phyloP scores from a whole-genome alignment of 2,329 filamentous ascomycete genomes.

The Scytalidium lignicola region DNA sequence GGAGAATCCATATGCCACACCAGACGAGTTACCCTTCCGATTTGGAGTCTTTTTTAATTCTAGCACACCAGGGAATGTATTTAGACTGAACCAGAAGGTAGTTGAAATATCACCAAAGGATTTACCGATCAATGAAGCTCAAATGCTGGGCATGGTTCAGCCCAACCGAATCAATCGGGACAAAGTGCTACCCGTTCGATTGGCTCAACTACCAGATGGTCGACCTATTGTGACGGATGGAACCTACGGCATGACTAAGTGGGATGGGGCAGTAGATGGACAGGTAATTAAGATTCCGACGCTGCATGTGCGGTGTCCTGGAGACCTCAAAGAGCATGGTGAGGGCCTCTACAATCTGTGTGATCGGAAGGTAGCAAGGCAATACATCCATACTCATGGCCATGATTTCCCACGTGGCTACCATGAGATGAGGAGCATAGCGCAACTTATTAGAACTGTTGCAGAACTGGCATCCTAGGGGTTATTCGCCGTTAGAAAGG shows the following conservation, averaged over 20 bases:
- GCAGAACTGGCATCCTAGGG: constrained; percentile 2
- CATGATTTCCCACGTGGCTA: constrained; percentile 12
- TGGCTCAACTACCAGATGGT: constrained; percentile 2
- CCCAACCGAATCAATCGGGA: not conserved
- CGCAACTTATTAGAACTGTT: constrained; percentile 4
- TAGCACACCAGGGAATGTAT: constrained; percentile 2
- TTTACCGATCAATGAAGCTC: not conserved
- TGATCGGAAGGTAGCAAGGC: constrained; percentile 3
- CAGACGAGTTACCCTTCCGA: constrained; percentile 7
- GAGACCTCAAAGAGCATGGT: constrained; percentile 7
- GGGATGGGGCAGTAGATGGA: constrained; percentile 2
- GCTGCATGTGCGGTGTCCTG: constrained; percentile 10
- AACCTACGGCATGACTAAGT: constrained; percentile 5
- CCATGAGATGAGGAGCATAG: constrained; percentile 10
- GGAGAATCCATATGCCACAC: constrained; percentile 3
- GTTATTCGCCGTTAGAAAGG: too few relatives aligned
- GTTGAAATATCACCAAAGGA: not conserved
- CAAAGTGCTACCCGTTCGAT: too few relatives aligned
- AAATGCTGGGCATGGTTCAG: not conserved
- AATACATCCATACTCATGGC: constrained; percentile 7
- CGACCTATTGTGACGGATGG: constrained; percentile 7
- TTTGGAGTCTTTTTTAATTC: constrained; percentile 10
- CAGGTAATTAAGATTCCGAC: constrained; percentile 10
- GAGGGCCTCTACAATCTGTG: constrained; percentile 6
- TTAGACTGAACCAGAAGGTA: not conserved